A percentile compares a stretch with the other conserved stretches of the same genome.
These are phyloP conservation scores for Sclerotinia minor DNA, from an alignment of 2,329 filamentous ascomycete genomes.

Conservation along the genomic window DNA sequence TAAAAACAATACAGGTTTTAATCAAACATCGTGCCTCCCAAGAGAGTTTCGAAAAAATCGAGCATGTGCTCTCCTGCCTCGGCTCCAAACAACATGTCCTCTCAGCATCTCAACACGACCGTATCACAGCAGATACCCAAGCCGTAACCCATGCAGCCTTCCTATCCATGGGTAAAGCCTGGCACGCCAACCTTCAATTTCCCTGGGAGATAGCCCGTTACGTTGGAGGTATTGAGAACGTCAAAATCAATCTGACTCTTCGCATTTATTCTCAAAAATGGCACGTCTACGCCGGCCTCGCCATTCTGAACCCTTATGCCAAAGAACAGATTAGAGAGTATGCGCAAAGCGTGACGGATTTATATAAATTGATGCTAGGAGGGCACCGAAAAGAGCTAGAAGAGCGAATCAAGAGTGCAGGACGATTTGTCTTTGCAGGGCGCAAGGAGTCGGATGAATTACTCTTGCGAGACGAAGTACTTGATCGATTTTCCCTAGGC, in stretches of 20 bases:
- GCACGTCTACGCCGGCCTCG: conserved; percentile 97
- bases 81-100: conserved; percentile 85
- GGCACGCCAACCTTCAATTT: conserved; percentile 93
- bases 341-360: conserved; percentile 83
- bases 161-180: conserved; percentile 95
- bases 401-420: conserved; percentile 74
- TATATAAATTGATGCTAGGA: conserved; percentile 96
- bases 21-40: conserved; percentile 90
- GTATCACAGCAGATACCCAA: conserved; percentile 97
- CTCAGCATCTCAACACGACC: conserved; percentile 83
- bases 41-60: conserved; percentile 73
- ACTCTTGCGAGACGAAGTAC: conserved; percentile 73
- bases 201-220: conserved; percentile 97
- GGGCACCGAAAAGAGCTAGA: conserved; percentile 76
- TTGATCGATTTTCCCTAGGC: conserved; percentile 86
- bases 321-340: conserved; percentile 93
- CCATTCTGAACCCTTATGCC: conserved; percentile 92
- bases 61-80: conserved; percentile 79
- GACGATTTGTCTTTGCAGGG: conserved; percentile 65
- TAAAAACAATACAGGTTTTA: conserved; percentile 54
- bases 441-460: conserved; percentile 58
- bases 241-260: conserved; percentile 97
- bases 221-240: conserved; percentile 95
- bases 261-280: conserved; percentile 98
- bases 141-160: conserved; percentile 98